Conservation (phyloP, 2,329 filamentous ascomycete species). For the Myriosclerotinia duriaeana region DNA sequence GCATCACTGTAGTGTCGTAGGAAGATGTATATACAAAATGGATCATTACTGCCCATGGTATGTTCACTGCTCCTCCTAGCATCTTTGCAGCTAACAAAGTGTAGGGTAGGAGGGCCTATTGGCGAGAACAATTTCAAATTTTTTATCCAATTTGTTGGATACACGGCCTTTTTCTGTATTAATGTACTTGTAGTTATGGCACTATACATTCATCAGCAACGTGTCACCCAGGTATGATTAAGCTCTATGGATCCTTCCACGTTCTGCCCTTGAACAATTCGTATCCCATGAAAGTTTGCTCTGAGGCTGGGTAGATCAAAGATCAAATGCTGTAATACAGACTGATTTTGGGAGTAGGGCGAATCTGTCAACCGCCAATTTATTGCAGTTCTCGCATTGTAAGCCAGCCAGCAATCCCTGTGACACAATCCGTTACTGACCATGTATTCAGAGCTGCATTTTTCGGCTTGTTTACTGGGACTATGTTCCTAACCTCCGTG, state of each 20-base stretch:
- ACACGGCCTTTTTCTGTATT: slow-evolving; percentile 66
- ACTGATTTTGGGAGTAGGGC: slow-evolving; percentile 29
- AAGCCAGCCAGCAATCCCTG: slow-evolving; percentile 36
- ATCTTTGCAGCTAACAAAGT: slow-evolving; percentile 16
- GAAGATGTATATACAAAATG: slow-evolving; percentile 55
- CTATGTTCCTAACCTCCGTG: slow-evolving; percentile 73
- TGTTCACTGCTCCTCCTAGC: slow-evolving; percentile 20
- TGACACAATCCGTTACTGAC: slow-evolving; percentile 12
- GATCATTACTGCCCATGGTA: slow-evolving; percentile 91
- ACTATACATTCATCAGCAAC: slow-evolving; percentile 57
- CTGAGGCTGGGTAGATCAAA: background rate
- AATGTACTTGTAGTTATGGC: slow-evolving; percentile 64
- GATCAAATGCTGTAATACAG: background rate
- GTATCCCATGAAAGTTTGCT: background rate
- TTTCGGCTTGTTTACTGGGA: slow-evolving; percentile 76
- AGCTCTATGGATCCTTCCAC: slow-evolving; percentile 9
- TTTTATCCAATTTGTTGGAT: slow-evolving; percentile 83
- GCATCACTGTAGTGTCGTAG: slow-evolving; percentile 75
- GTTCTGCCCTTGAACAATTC: background rate
- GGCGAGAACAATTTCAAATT: slow-evolving; percentile 87
- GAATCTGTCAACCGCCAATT: slow-evolving; percentile 55
- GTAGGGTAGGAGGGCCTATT: slow-evolving; percentile 86
- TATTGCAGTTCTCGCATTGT: slow-evolving; percentile 65
- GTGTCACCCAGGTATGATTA: slow-evolving; percentile 33
- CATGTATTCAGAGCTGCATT: slow-evolving; percentile 51